Evolutionary conservation across 345 rosid species (phyloP).

Genomic region (Brassica rapa): DNA sequence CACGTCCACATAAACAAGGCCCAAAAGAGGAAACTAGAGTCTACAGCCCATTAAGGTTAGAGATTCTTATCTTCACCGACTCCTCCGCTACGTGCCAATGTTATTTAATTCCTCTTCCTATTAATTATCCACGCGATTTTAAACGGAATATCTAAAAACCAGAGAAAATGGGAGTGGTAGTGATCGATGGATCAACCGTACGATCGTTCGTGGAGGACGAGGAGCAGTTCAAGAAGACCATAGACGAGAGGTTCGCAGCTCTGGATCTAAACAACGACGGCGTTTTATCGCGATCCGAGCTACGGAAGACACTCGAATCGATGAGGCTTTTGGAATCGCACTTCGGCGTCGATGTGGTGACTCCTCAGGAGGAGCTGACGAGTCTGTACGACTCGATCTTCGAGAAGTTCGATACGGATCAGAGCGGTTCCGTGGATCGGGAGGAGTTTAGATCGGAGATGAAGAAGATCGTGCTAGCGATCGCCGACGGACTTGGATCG

Average conservation of each 20-base stretch:
- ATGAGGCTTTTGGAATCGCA: conserved; percentile 62
- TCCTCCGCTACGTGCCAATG: not conserved
- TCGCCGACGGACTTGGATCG: conserved; percentile 71
- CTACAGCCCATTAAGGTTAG: not conserved
- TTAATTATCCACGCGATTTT: not conserved
- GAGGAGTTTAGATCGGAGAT: conserved; percentile 67
- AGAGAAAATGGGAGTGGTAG: conserved; percentile 60
- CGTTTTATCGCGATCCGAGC: conserved; percentile 63
- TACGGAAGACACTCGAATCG: conserved; percentile 68
- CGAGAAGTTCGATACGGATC: conserved; percentile 62
- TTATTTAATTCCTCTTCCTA: not conserved
- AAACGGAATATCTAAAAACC: not conserved
- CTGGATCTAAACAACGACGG: conserved; percentile 70
- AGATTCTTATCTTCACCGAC: conserved; percentile 21
- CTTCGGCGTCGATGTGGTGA: conserved; percentile 61
- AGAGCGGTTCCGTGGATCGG: conserved; percentile 52
- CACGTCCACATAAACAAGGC: not conserved
- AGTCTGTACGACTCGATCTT: conserved; percentile 67
- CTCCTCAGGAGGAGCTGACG: conserved; percentile 53
- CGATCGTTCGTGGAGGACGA: conserved; percentile 56
- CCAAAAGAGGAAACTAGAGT: not conserved
- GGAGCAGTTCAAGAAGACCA: conserved; percentile 52
- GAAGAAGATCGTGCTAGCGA: conserved; percentile 70
- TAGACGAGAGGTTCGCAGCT: conserved; percentile 47
- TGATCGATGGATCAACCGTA: conserved; percentile 76